These are phyloP conservation scores for Metahyphopichia silvanorum DNA, from an alignment of 805 yeast species.

Conservation along the genomic window DNA sequence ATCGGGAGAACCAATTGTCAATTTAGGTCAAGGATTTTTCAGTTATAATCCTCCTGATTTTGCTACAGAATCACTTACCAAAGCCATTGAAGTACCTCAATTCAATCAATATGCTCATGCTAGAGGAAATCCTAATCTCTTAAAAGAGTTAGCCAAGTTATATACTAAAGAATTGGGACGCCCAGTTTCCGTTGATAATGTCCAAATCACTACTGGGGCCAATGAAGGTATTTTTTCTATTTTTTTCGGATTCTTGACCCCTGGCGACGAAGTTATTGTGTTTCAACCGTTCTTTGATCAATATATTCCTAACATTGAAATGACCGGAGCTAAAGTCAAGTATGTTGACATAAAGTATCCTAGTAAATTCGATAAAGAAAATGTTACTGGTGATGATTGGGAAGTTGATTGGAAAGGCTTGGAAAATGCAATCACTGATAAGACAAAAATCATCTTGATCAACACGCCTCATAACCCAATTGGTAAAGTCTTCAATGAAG, in stretches of 20 bases:
- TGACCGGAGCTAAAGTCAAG: slow-evolving; percentile 89
- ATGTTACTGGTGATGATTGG: slow-evolving; percentile 86
- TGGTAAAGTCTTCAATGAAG: slow-evolving; percentile 80
- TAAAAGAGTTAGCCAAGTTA: slow-evolving; percentile 64
- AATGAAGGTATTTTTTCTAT: slow-evolving; percentile 90
- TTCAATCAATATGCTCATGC: slow-evolving; percentile 93
- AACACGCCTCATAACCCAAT: slow-evolving; percentile 97
- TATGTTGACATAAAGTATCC: slow-evolving; percentile 89
- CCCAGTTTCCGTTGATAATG: slow-evolving; percentile 53
- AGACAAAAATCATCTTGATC: slow-evolving; percentile 81
- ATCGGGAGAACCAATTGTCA: slow-evolving; percentile 73
- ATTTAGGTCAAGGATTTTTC: slow-evolving; percentile 96
- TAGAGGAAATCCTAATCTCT: slow-evolving; percentile 75
- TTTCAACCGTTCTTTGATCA: slow-evolving; percentile 98
- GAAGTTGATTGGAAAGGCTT: slow-evolving; percentile 74
- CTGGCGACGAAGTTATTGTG: slow-evolving; percentile 94
- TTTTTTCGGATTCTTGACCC: slow-evolving; percentile 77
- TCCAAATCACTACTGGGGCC: slow-evolving; percentile 92
- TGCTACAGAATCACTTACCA: slow-evolving; percentile 77
- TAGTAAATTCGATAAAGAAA: slow-evolving; percentile 54
- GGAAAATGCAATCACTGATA: slow-evolving; percentile 63
- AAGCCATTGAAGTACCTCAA: slow-evolving; percentile 68
- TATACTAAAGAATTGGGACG: slow-evolving; percentile 69
- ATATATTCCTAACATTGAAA: slow-evolving; percentile 88
- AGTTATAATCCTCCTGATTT: slow-evolving; percentile 95